phyloP scores from a whole-genome alignment of 495 filamentous ascomycete species.

The Haplographium delicatum region DNA sequence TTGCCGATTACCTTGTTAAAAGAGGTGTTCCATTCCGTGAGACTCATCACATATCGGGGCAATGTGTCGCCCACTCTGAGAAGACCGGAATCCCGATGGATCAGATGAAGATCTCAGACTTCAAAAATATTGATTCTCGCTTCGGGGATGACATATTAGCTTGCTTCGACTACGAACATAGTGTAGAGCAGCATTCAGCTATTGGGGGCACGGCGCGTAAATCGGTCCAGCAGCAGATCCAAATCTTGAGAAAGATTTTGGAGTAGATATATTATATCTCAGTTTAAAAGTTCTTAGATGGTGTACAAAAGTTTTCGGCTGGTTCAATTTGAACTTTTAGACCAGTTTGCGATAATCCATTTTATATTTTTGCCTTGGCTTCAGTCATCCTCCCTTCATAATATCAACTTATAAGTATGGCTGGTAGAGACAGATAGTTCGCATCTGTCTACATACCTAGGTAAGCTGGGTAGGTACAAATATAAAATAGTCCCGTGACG shows the following conservation, averaged over 20 bases:
- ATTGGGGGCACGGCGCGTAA: conserved; percentile 77
- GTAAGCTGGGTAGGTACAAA: no score
- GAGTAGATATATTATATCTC: neutral
- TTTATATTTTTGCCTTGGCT: neutral
- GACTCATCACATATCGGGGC: conserved; percentile 21
- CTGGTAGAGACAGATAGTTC: no score
- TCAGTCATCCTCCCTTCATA: neutral
- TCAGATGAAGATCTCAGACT: conserved; percentile 49
- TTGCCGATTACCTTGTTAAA: conserved; percentile 16
- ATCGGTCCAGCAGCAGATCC: conserved; percentile 73
- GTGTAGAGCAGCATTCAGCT: conserved; percentile 77
- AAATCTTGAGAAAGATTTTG: conserved; percentile 54
- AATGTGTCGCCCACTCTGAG: conserved; percentile 57
- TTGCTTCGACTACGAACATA: conserved; percentile 79
- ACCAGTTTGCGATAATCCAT: neutral
- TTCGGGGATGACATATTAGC: conserved; percentile 71
- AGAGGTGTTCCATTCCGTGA: conserved; percentile 22
- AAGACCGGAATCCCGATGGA: conserved; percentile 55
- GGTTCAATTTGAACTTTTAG: no score
- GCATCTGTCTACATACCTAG: no score
- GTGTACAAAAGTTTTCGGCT: no score
- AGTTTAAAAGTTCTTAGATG: neutral
- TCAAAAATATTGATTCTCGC: conserved; percentile 61
- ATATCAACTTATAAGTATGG: neutral
- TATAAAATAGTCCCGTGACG: no score